Evolutionary conservation across 2,329 filamentous ascomycete species (phyloP).

Genomic region (Trichoderma afroharzianum): DNA sequence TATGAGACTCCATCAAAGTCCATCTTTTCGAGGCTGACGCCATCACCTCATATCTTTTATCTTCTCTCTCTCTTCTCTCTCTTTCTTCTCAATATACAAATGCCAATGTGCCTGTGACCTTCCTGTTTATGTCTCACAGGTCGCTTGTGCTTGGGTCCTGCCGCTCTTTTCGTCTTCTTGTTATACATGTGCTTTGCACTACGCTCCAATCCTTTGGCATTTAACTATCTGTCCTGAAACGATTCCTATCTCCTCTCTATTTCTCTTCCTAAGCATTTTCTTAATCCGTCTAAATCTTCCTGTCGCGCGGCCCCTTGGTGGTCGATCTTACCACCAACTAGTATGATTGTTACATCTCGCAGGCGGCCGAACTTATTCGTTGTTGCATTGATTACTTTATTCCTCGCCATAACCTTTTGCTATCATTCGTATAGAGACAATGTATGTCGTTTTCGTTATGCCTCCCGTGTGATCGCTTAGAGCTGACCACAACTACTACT

Average conservation of each 20-base stretch:
- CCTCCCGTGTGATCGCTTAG: not conserved
- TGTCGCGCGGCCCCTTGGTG: not conserved
- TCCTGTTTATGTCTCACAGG: conserved; percentile 2
- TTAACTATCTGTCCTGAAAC: not conserved
- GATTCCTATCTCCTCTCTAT: not conserved
- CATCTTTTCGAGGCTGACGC: not conserved
- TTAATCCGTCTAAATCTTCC: not conserved
- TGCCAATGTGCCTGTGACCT: not conserved
- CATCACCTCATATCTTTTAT: not conserved
- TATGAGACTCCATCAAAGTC: not conserved
- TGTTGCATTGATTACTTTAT: conserved; percentile 2
- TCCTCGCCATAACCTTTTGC: conserved; percentile 8
- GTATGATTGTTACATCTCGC: conserved; percentile 12
- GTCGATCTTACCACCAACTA: not conserved
- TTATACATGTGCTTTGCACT: not conserved
- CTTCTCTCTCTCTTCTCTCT: not conserved
- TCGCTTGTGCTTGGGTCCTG: not conserved
- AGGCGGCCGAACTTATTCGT: conserved; percentile 16
- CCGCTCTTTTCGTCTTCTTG: not conserved
- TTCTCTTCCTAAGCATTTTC: not conserved
- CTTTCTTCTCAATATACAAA: not conserved
- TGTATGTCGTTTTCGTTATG: conserved; percentile 6
- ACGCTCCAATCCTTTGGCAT: not conserved
- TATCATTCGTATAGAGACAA: conserved; percentile 17
- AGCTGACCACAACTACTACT: not conserved